phyloP scores from a whole-genome alignment of 139 green algal species.

The Limnomonas spitsbergensis region DNA sequence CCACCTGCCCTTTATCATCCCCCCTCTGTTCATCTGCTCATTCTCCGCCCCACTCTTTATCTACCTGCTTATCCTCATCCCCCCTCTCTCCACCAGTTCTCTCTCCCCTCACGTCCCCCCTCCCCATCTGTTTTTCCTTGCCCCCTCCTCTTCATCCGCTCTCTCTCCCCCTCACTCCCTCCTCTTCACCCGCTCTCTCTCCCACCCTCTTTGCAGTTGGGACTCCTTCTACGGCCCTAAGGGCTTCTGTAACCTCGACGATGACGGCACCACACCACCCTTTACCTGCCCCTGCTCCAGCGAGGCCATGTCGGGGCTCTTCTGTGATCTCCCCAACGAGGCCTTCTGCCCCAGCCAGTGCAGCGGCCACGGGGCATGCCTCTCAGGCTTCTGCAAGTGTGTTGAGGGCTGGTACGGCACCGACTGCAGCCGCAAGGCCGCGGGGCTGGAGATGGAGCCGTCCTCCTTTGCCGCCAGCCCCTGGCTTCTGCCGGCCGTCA shows the following conservation, averaged over 20 bases:
- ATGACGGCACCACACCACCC: not conserved
- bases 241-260: not conserved
- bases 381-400: constrained; percentile 57
- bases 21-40: not conserved
- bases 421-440: constrained; percentile 30
- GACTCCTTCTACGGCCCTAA: not conserved
- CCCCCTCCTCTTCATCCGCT: not conserved
- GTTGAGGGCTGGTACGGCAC: constrained; percentile 46
- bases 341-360: constrained; percentile 29
- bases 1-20: no score
- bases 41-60: no score
- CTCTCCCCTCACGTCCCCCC: not conserved
- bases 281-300: not conserved
- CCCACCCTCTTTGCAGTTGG: no score
- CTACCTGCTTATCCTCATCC: no score
- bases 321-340: not conserved
- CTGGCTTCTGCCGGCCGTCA: not conserved
- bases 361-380: constrained; percentile 41
- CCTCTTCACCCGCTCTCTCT: not conserved
- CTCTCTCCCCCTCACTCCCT: not conserved
- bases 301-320: not conserved
- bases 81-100: not conserved
- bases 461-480: not conserved
- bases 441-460: constrained; percentile 1
- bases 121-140: not conserved